Evolutionary conservation across 495 filamentous ascomycete species (phyloP).

Genomic region (Friedmanniomyces simplex): DNA sequence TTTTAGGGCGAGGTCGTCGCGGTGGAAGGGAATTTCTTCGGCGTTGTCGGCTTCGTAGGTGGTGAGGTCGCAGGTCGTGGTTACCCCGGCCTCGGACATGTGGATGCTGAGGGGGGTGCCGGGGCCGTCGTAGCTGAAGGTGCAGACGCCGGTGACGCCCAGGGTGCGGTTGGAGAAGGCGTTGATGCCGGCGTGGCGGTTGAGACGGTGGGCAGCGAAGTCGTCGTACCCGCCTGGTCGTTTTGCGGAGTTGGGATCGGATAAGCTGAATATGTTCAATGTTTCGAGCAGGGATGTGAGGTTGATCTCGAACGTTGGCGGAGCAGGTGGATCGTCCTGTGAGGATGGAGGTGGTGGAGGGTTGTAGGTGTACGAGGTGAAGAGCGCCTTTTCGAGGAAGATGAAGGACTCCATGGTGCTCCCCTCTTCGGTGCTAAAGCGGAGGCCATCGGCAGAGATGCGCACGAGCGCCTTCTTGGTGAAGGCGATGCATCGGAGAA

Average conservation of each 20-base stretch:
- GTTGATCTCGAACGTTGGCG: conserved; percentile 64
- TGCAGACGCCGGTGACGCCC: conserved; percentile 65
- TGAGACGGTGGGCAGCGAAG: conserved; percentile 25
- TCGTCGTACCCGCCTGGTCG: conserved; percentile 20
- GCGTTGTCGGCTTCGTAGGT: conserved; percentile 61
- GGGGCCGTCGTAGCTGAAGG: conserved; percentile 57
- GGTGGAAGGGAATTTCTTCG: conserved; percentile 73
- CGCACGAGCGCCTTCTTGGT: conserved; percentile 71
- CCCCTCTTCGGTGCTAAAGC: conserved; percentile 76
- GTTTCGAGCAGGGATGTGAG: conserved; percentile 84
- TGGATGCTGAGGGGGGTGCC: conserved; percentile 72
- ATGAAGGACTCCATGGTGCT: conserved; percentile 79
- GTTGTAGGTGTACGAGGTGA: conserved; percentile 65
- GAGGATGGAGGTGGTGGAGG: conserved; percentile 26
- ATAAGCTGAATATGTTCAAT: conserved; percentile 81
- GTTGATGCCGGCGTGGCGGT: conserved; percentile 34
- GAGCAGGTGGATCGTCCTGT: conserved; percentile 31
- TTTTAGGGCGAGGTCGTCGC: conserved; percentile 71
- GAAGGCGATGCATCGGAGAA: conserved; percentile 81
- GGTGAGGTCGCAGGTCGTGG: conserved; percentile 82
- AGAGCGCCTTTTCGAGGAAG: conserved; percentile 76
- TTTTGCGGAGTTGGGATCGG: conserved; percentile 40
- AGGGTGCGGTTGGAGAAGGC: conserved; percentile 68
- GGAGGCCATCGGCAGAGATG: conserved; percentile 69
- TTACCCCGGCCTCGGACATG: conserved; percentile 73